Evolutionary conservation across 805 yeast species (phyloP).

Genomic region (Saturnispora sekii): DNA sequence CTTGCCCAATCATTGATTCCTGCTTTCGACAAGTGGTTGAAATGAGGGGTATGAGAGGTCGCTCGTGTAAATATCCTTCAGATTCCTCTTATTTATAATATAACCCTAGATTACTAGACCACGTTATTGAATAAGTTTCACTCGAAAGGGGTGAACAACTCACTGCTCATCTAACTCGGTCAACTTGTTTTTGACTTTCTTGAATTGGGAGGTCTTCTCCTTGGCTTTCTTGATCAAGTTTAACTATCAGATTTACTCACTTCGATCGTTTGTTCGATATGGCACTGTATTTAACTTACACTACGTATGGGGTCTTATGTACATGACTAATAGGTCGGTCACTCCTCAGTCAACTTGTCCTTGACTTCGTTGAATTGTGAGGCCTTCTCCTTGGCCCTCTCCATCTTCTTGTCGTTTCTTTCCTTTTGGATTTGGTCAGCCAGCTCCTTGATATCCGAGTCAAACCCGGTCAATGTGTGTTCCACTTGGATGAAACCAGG

Average conservation of each 20-base stretch:
- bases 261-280: too few relatives aligned
- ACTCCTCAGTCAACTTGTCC: not conserved
- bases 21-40: conserved; percentile 71
- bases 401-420: conserved; percentile 15
- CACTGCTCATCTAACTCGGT: too few relatives aligned
- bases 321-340: not conserved
- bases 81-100: not conserved
- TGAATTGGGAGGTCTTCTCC: too few relatives aligned
- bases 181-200: too few relatives aligned
- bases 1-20: conserved; percentile 96
- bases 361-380: conserved; percentile 6
- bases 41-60: conserved; percentile 1
- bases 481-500: conserved; percentile 26
- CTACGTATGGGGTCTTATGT: not conserved
- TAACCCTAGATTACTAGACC: too few relatives aligned
- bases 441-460: conserved; percentile 16
- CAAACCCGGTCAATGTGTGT: conserved; percentile 24
- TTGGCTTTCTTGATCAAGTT: too few relatives aligned
- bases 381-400: conserved; percentile 18
- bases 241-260: too few relatives aligned
- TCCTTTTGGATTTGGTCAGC: conserved; percentile 19
- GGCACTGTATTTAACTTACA: too few relatives aligned
- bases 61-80: not conserved
- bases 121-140: too few relatives aligned
- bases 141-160: too few relatives aligned